These are phyloP conservation scores for Aspergillus alliaceus DNA, from an alignment of 2,329 filamentous ascomycete species.

Conservation along the genomic window DNA sequence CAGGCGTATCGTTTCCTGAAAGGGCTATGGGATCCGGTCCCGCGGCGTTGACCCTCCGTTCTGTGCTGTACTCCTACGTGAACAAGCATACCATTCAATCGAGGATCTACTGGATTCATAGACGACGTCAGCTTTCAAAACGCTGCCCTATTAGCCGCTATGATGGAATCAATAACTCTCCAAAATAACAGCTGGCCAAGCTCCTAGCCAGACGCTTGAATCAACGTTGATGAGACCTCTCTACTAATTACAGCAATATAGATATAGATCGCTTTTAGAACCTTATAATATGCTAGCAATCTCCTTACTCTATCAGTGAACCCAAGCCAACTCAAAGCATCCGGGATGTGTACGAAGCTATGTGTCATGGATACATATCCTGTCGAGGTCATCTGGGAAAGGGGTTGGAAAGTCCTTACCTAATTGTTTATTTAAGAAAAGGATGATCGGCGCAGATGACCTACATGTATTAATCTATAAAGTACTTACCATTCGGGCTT, in stretches of 20 bases:
- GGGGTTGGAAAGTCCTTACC: background rate
- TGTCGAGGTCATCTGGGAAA: background rate
- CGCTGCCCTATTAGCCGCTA: background rate
- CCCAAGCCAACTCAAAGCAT: background rate
- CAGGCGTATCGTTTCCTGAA: constrained; percentile 33
- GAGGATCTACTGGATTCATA: background rate
- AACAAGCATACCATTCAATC: background rate
- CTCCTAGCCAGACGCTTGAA: background rate
- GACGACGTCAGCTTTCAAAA: background rate
- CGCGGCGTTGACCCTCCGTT: background rate
- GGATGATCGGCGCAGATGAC: background rate
- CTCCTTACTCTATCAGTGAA: too few species aligned
- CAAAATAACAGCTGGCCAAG: background rate
- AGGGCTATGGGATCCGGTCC: constrained; percentile 29
- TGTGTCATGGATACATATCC: background rate
- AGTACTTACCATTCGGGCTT: background rate
- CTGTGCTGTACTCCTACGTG: background rate
- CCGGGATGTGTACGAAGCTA: background rate
- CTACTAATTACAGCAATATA: too few species aligned
- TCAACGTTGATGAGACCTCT: background rate
- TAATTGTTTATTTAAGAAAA: background rate
- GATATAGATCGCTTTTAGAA: too few species aligned
- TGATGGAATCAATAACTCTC: background rate
- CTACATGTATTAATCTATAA: background rate
- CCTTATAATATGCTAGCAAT: too few species aligned